Evolutionary conservation across 2,329 filamentous ascomycete genomes (phyloP), one percentile per base, ranked within the genome.

Genomic region (Fusarium sp.): DNA sequence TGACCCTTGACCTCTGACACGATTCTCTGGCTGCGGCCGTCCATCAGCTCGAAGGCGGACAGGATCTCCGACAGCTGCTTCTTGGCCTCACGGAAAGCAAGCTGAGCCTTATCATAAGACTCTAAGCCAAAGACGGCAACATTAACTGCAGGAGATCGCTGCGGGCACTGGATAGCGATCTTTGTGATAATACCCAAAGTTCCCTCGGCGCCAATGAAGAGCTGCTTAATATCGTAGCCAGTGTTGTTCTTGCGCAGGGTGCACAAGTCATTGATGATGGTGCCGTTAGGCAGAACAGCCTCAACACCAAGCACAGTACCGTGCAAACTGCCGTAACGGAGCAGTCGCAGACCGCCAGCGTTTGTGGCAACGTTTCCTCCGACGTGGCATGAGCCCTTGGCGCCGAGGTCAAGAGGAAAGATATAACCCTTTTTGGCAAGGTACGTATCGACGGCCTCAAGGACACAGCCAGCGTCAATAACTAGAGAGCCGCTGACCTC

Each of bases 1-100:
- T 91, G 92, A 27, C 90, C 90, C 13, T 92, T 94, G 38, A 94
- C 92, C 57, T 86, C 83, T 59, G 89, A 86, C 41, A 97, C 93
- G 41, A 97, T 84, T 67, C 89, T 84, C 82, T 98, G 96, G 68
- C 90, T 95, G 69, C 89, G 86, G 20, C 88, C 89, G 74, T 99
- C 96, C 95, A 99, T 99, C 69, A 99, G 86, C 83, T 99, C 96
- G 78, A 99, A 99, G 0, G 96, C 96, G 5, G 95, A 98, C 7
- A 99, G 87, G 74, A 99, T 98, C 82, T 99, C 96, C 1, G 92
- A 94, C 1, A 99, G 88, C 78, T 97, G 93, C 41, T 86, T 85
- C 84, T 98, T 98, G 57, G 96, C 95, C 80, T 95, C 93, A 47
- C 89, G 87, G 85, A 96, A 99, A 2, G 95, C 94, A 74, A 87